Evolutionary conservation across 2,329 filamentous ascomycete species (phyloP).

Genomic region (Chalaropsis thielavioides): DNA sequence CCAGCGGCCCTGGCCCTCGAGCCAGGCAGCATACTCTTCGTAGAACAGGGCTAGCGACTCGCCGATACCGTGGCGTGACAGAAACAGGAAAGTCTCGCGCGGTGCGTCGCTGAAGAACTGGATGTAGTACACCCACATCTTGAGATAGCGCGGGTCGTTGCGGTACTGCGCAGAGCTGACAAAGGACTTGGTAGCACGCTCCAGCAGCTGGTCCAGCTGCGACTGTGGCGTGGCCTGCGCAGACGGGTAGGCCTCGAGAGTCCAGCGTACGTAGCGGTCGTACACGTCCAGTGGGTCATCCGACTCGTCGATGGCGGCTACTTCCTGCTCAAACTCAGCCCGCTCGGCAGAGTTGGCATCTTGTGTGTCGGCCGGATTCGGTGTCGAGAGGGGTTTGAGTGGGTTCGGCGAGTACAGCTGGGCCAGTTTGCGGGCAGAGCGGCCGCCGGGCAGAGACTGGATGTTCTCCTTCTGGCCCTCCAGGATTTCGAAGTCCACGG

Average conservation of each 20-base stretch:
- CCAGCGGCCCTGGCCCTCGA: conserved; percentile 74
- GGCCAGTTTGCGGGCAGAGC: conserved; percentile 79
- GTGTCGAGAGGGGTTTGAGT: conserved; percentile 42
- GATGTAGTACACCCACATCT: conserved; percentile 89
- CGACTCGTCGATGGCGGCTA: conserved; percentile 64
- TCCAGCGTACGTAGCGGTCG: conserved; percentile 96
- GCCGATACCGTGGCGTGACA: conserved; percentile 77
- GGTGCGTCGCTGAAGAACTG: conserved; percentile 85
- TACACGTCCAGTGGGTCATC: conserved; percentile 93
- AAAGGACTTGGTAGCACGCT: conserved; percentile 84
- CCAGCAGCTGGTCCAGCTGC: conserved; percentile 75
- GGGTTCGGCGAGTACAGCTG: conserved; percentile 60
- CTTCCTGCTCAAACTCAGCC: conserved; percentile 72
- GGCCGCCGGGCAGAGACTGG: conserved; percentile 70
- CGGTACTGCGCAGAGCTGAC: conserved; percentile 76
- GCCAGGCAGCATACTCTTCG: conserved; percentile 89
- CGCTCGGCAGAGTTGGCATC: conserved; percentile 67
- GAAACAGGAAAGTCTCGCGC: conserved; percentile 80
- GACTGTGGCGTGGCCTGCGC: conserved; percentile 84
- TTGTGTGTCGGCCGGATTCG: conserved; percentile 56
- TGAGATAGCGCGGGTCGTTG: conserved; percentile 87
- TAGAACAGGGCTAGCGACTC: conserved; percentile 84
- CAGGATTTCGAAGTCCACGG: conserved; percentile 76
- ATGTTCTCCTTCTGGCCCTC: conserved; percentile 98
- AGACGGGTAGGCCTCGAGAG: conserved; percentile 83